phyloP scores from a whole-genome alignment of 768 basidiomycete species.

The Boletus pseudo-olivaceus region DNA sequence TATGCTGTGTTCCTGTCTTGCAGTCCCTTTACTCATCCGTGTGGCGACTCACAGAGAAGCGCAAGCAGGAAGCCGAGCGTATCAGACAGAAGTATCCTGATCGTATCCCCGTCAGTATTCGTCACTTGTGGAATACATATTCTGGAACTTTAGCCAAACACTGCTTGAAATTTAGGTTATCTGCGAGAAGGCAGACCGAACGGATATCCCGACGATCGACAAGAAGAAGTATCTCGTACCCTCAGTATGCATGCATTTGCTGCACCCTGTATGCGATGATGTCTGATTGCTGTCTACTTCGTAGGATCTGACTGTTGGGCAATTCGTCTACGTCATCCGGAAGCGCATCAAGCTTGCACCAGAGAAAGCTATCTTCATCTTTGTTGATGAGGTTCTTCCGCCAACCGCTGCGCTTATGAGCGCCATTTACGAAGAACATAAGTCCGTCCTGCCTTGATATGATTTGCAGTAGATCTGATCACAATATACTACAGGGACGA shows the following conservation, averaged over 20 bases:
- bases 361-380: conserved; percentile 99
- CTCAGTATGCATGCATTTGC: conserved; percentile 55
- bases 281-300: conserved; percentile 21
- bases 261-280: conserved; percentile 15
- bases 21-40: conserved; percentile 32
- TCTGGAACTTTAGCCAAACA: conserved; percentile 8
- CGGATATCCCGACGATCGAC: conserved; percentile 98
- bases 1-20: conserved; percentile 35
- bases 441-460: conserved; percentile 52
- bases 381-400: conserved; percentile 97
- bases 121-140: background rate
- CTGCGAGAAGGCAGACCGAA: conserved; percentile 98
- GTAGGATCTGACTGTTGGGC: conserved; percentile 94
- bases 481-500: conserved; percentile 68
- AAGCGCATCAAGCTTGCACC: conserved; percentile 99
- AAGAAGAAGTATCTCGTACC: conserved; percentile 99
- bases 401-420: conserved; percentile 99
- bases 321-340: conserved; percentile 99
- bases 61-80: conserved; percentile 98
- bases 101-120: conserved; percentile 81
- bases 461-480: conserved; percentile 25
- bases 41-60: conserved; percentile 69
- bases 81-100: conserved; percentile 99
- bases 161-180: conserved; percentile 66
- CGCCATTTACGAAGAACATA: conserved; percentile 99